Base-by-base conservation (phyloP, 1,139 yeast genomes). In the Sugiyamaella neomexicana region DNA sequence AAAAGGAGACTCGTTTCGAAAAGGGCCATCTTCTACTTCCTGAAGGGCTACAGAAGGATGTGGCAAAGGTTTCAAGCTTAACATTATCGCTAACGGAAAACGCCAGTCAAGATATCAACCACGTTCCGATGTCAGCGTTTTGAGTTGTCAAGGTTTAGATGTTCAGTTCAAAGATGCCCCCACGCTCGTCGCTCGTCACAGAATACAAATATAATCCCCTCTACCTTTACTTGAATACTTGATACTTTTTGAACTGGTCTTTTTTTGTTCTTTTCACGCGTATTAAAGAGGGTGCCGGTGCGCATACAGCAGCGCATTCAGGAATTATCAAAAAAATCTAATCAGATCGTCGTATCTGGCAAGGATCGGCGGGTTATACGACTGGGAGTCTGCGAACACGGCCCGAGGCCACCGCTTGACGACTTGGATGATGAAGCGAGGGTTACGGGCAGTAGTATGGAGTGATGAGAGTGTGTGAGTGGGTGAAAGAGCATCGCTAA, bases 1-100 rank as follows among this genome's bases (percentile, higher is more conserved):
- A 34, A 57, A 58, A 5, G 60, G 59, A 27, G 56, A 46, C 1
- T 43, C 56, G 17, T 39, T 12, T 45, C 60, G 13, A 31, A 48
- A 58, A 1, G 61, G 61, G 25, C 45, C 31, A n/a, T 49, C 42
- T 16, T 34, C 39, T 2, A 10, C 16, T 16, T 7, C 17, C 16
- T 38, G 27, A 17, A 38, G 17, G 25, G 9, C 16, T 9, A 38
- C 25, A 12, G n/a, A n/a, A n/a, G 41, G 17, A 8, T n/a, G 41
- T 38, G 41, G 8, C 2, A 38, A 16, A 7, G 41, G 16, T 10
- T 2, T 16, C 5, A 12, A 38, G 8, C 17, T n/a, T 10, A 38
- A 5, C 41, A 38, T 38, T 17, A 38, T 36, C 13, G 5, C 5
- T 12, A 29, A 12, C 34, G 10, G 10, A 29, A 29, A 29, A 3